Conservation (phyloP, 2,329 filamentous ascomycete genomes). For the Emergomyces pasteurianus region DNA sequence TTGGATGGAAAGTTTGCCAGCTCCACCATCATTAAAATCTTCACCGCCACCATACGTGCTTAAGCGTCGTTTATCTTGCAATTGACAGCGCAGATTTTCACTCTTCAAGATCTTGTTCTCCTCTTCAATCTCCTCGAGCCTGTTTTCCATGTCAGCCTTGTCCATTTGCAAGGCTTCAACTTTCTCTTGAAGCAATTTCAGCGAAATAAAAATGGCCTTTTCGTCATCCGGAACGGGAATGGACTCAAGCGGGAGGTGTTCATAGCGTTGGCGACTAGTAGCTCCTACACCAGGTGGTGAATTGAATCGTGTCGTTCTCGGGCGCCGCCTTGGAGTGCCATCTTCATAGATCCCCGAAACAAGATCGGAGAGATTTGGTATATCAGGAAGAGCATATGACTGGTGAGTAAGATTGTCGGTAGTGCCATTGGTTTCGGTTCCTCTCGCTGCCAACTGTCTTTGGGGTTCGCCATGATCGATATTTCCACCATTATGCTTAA, state of each 20-base stretch:
- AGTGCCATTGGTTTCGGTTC: conserved; percentile 3
- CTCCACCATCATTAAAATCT: conserved; percentile 25
- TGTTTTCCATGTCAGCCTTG: conserved; percentile 39
- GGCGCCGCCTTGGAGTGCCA: conserved; percentile 42
- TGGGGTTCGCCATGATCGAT: neutral
- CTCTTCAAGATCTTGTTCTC: conserved; percentile 41
- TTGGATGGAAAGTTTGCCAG: conserved; percentile 22
- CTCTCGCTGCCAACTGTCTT: conserved; percentile 13
- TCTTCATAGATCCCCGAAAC: conserved; percentile 48
- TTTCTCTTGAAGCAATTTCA: conserved; percentile 47
- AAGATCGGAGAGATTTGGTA: conserved; percentile 50
- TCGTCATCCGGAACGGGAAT: conserved; percentile 50
- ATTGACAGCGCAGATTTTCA: conserved; percentile 24
- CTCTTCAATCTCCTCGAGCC: conserved; percentile 39
- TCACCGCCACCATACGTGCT: conserved; percentile 33
- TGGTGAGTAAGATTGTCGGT: conserved; percentile 42
- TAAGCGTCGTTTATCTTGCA: conserved; percentile 26
- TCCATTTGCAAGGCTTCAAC: conserved; percentile 45
- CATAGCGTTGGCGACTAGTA: conserved; percentile 17
- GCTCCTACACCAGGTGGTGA: conserved; percentile 29
- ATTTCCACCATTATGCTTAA: conserved; percentile 13
- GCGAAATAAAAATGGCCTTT: conserved; percentile 49
- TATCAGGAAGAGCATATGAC: conserved; percentile 50
- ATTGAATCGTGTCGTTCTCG: conserved; percentile 43
- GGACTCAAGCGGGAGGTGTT: conserved; percentile 40